phyloP scores from a whole-genome alignment of 2,329 filamentous ascomycete genomes.

The Colletotrichum lini region DNA sequence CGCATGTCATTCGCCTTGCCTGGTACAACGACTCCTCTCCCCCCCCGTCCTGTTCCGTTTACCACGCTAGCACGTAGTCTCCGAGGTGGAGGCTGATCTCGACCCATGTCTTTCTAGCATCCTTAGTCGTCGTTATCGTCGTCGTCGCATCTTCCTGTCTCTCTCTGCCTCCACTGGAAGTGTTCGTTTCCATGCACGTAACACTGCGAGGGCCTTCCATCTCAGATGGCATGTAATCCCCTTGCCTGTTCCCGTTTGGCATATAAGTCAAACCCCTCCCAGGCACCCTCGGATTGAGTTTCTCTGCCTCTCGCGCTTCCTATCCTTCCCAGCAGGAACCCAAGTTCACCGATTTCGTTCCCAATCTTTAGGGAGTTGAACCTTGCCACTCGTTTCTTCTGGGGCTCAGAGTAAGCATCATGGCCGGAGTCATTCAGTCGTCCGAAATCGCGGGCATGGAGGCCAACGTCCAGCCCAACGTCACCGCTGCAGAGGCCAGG shows the following conservation, averaged over 20 bases:
- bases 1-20: constrained; percentile 28
- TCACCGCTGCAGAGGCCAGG: constrained; percentile 31
- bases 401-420: constrained; percentile 27
- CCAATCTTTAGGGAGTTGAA: constrained; percentile 11
- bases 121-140: constrained; percentile 40
- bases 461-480: neutral
- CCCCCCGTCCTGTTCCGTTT: neutral
- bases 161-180: constrained; percentile 7
- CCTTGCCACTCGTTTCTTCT: constrained; percentile 32
- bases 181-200: constrained; percentile 22
- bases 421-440: constrained; percentile 31
- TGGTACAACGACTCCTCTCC: constrained; percentile 8
- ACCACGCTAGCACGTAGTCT: constrained; percentile 30
- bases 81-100: constrained; percentile 36
- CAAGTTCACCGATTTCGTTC: constrained; percentile 4
- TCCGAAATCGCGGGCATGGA: constrained; percentile 16
- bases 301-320: constrained; percentile 11
- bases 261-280: constrained; percentile 35
- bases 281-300: constrained; percentile 9
- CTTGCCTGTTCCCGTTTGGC: neutral
- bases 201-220: constrained; percentile 7
- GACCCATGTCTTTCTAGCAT: constrained; percentile 38
- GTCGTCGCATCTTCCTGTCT: constrained; percentile 36
- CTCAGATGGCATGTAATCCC: constrained; percentile 34
- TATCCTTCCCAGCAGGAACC: constrained; percentile 14